phyloP scores from a whole-genome alignment of 1,284 basidiomycete genomes.

The Coniferiporia weirii region DNA sequence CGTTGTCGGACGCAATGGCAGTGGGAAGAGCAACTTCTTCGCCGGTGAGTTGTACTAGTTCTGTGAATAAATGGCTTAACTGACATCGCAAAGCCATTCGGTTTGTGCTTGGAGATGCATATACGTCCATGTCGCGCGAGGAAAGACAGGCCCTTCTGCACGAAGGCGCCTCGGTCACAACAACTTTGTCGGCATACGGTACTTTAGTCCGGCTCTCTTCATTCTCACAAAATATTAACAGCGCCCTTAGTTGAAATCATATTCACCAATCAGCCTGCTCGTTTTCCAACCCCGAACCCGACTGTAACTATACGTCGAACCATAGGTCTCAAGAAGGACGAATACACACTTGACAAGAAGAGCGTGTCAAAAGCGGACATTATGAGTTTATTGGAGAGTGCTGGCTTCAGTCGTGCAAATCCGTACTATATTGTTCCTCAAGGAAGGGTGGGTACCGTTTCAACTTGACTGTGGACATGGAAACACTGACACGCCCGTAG shows the following conservation, averaged over 20 bases:
- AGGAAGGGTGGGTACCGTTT: constrained; percentile 68
- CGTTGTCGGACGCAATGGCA: constrained; percentile 92
- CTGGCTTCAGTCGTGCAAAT: constrained; percentile 95
- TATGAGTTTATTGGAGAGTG: constrained; percentile 92
- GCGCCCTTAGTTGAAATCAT: constrained; percentile 66
- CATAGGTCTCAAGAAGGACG: constrained; percentile 98
- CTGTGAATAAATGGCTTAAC: neutral
- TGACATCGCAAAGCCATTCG: constrained; percentile 66
- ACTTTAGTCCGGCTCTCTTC: constrained; percentile 26
- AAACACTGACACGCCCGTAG: constrained; percentile 33
- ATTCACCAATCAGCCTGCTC: constrained; percentile 86
- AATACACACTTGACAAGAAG: constrained; percentile 96
- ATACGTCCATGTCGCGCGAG: constrained; percentile 91
- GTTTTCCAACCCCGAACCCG: constrained; percentile 85
- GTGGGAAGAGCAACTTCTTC: constrained; percentile 97
- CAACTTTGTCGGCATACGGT: constrained; percentile 92
- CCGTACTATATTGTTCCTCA: constrained; percentile 99
- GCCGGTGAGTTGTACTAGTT: constrained; percentile 49
- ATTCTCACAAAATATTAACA: constrained; percentile 11
- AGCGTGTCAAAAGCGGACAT: constrained; percentile 95
- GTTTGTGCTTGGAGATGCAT: constrained; percentile 96
- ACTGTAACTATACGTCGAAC: constrained; percentile 87
- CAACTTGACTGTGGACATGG: neutral
- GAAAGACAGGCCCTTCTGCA: constrained; percentile 91
- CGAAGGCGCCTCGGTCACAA: constrained; percentile 85